Conservation (phyloP, 768 basidiomycete species). For the Lenzites betulinus region DNA sequence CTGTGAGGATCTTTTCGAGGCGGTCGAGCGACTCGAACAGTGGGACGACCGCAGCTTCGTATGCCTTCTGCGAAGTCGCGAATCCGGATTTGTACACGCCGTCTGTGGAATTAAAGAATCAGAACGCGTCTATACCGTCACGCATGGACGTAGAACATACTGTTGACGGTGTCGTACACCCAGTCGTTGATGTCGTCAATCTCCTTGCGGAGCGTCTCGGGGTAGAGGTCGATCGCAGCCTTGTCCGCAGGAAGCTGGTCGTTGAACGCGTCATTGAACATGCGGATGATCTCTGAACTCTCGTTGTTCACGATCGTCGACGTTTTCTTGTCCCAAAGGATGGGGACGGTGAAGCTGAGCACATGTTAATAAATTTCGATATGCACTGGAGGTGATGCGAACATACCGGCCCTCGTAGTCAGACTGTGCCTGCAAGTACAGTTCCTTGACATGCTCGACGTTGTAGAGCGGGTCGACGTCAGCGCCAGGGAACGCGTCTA, state of each 20-base stretch:
- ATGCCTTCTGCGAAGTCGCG: conserved; percentile 78
- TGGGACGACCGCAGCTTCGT: conserved; percentile 70
- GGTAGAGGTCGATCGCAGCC: conserved; percentile 75
- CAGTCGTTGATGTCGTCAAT: conserved; percentile 87
- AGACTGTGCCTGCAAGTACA: conserved; percentile 78
- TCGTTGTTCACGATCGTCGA: conserved; percentile 95
- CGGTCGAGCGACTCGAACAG: conserved; percentile 82
- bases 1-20: conserved; percentile 73
- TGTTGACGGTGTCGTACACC: conserved; percentile 86
- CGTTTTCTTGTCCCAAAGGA: conserved; percentile 91
- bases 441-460: conserved; percentile 73
- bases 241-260: conserved; percentile 65
- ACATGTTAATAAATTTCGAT: background rate
- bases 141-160: conserved; percentile 44
- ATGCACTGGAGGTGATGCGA: background rate
- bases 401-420: conserved; percentile 2
- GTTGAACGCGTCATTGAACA: conserved; percentile 88
- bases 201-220: conserved; percentile 63
- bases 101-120: conserved; percentile 41
- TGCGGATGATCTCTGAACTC: conserved; percentile 91
- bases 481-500: conserved; percentile 68
- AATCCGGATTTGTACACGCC: conserved; percentile 92
- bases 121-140: background rate
- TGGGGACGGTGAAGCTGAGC: conserved; percentile 76
- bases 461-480: conserved; percentile 75